These are phyloP conservation scores for Emmonsia crescens DNA, from an alignment of 2,329 filamentous ascomycete species.

Conservation along the genomic window DNA sequence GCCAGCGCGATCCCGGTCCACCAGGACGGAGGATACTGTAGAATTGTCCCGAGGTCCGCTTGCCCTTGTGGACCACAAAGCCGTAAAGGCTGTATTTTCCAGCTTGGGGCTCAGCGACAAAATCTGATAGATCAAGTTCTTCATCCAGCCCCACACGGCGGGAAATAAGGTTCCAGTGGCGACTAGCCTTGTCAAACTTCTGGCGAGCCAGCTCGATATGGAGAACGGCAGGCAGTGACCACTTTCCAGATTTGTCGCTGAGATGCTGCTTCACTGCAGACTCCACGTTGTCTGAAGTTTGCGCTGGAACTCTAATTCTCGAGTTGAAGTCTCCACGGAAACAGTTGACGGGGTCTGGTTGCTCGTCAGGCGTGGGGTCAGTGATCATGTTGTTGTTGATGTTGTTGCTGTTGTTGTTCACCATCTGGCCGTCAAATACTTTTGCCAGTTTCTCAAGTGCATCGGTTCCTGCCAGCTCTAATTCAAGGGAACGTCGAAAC, in stretches of 20 bases:
- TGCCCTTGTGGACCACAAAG: conserved; percentile 49
- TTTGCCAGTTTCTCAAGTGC: conserved; percentile 30
- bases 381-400: conserved; percentile 5
- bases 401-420: conserved; percentile 20
- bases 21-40: conserved; percentile 50
- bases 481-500: conserved; percentile 40
- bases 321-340: conserved; percentile 28
- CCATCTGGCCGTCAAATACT: conserved; percentile 34
- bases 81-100: conserved; percentile 48
- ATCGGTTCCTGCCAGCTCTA: conserved; percentile 40
- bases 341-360: conserved; percentile 24
- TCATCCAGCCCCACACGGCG: conserved; percentile 49
- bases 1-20: conserved; percentile 47
- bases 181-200: conserved; percentile 41
- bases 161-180: conserved; percentile 47
- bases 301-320: conserved; percentile 28
- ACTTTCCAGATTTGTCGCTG: conserved; percentile 25
- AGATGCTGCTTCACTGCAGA: conserved; percentile 27
- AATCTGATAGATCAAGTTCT: conserved; percentile 36
- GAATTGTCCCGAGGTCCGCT: conserved; percentile 48
- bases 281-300: conserved; percentile 24
- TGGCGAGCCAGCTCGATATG: conserved; percentile 49
- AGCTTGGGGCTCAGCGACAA: conserved; percentile 23
- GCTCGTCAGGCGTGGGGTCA: conserved; percentile 18
- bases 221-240: conserved; percentile 40